Conservation (phyloP, 768 basidiomycete species). For the Tulasnella sp. region DNA sequence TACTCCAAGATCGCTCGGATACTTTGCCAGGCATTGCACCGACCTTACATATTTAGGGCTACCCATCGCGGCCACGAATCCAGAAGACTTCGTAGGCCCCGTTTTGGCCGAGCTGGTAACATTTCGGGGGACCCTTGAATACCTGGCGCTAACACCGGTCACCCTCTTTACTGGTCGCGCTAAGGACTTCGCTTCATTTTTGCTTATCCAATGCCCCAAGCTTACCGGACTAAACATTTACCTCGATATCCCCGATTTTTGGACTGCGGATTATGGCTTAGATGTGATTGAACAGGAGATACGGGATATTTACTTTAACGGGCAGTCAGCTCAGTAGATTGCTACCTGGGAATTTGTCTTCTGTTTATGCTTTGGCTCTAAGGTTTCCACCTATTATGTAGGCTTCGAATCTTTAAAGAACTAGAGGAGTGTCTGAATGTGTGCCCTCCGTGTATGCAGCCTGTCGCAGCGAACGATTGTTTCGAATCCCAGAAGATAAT, state of each 20-base stretch:
- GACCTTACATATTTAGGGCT: background rate
- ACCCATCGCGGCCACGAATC: background rate
- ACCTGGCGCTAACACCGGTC: background rate
- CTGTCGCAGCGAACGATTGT: no score
- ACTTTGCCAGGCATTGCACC: background rate
- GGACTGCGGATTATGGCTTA: background rate
- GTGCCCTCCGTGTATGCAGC: no score
- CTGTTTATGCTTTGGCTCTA: no score
- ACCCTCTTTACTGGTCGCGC: background rate
- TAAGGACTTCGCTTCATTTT: background rate
- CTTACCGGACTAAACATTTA: background rate
- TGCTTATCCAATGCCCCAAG: background rate
- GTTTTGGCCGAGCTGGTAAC: background rate
- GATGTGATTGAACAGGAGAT: background rate
- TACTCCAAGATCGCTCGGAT: background rate
- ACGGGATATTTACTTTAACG: background rate
- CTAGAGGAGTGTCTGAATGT: no score
- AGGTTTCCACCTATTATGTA: no score
- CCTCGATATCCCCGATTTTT: background rate
- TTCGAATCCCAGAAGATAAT: no score
- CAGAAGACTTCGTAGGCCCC: background rate
- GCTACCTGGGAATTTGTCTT: background rate
- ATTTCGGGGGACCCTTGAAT: background rate
- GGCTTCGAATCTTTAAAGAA: no score
- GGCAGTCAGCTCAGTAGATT: background rate